Evolutionary conservation across 805 yeast genomes (phyloP), one percentile per base, ranked within the genome.

Genomic region (Ogataea pilisensis): DNA sequence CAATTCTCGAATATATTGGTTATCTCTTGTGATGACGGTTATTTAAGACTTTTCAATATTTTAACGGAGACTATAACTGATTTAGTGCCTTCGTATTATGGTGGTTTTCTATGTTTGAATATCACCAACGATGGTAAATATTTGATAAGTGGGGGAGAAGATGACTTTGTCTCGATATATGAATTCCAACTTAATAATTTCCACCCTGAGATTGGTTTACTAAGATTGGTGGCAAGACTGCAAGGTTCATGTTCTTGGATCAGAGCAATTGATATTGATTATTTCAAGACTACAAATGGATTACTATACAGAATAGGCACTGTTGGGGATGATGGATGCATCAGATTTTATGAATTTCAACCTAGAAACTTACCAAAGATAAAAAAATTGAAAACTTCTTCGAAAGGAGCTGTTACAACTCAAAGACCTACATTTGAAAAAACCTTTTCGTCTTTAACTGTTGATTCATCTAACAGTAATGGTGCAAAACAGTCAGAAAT

Each of bases 21-120:
- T 0, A 54, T 79, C n/a, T 75, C 83, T 0, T 66, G 78, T 6
- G 84, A 78, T 45, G 88, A 82, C 54, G 93, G 89, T 2, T 73
- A 72, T 45, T 62, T 80, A 20, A 63, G 84, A 35, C 50, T 84
- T 14, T 63, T 84, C 35, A 82, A 82, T 54, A 55, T 81, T 2
- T 51, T 54, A 19, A 57, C 54, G 5, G 78, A 75, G 45, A 42
- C 40, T 9, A 42, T 73, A 4, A 52, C 76, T 1, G 90, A 82
- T 49, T 64, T 81, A 1, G 58, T 77, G 26, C 78, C 85, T 4
- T 73, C 82, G 27, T 81, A 79, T 52, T 85, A 79, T 55, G 85
- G 82, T 27, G 87, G 88, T 0, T 61, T 82, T 9, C 60, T 73
- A 24, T 71, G 76, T 48, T 56, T 74, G 17, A 66, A 62, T 33